Evolutionary conservation across 805 yeast genomes (phyloP).

Genomic region (Isabelozyma pseudorhagii): DNA sequence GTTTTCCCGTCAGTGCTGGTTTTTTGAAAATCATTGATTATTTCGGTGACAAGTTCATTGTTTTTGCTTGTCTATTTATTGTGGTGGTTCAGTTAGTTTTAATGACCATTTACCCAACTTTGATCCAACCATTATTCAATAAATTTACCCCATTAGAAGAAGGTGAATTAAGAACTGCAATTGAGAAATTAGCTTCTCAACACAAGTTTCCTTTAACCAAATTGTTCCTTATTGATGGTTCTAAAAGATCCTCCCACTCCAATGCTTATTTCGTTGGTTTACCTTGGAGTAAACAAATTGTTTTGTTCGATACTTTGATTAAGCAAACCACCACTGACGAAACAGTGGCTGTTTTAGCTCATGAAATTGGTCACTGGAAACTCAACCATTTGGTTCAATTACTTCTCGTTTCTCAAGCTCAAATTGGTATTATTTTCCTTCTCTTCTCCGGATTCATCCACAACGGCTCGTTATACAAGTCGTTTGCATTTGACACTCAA

Average conservation of each 20-base stretch:
- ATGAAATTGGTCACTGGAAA: conserved; percentile 98
- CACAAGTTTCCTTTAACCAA: conserved; percentile 85
- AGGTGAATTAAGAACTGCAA: conserved; percentile 79
- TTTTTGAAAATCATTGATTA: conserved; percentile 78
- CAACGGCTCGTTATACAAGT: conserved; percentile 70
- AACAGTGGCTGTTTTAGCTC: conserved; percentile 94
- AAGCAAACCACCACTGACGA: conserved; percentile 73
- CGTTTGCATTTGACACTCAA: conserved; percentile 71
- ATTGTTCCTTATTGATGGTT: conserved; percentile 91
- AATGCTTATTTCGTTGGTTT: conserved; percentile 95
- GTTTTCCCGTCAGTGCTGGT: conserved; percentile 69
- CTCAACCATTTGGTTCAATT: conserved; percentile 81
- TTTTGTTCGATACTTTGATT: conserved; percentile 86
- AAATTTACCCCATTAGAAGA: conserved; percentile 85
- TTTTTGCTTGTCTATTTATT: conserved; percentile 72
- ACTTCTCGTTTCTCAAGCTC: conserved; percentile 61
- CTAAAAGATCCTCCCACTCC: conserved; percentile 92
- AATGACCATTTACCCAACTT: conserved; percentile 75
- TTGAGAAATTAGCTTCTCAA: conserved; percentile 72
- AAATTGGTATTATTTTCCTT: conserved; percentile 62
- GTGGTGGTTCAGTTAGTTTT: conserved; percentile 68
- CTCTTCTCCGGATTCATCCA: conserved; percentile 77
- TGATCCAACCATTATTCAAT: conserved; percentile 91
- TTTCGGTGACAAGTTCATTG: conserved; percentile 78
- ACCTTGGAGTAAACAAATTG: conserved; percentile 97